Evolutionary conservation across 306 rosid species (phyloP).

Genomic region (Cicer chorassanicum): DNA sequence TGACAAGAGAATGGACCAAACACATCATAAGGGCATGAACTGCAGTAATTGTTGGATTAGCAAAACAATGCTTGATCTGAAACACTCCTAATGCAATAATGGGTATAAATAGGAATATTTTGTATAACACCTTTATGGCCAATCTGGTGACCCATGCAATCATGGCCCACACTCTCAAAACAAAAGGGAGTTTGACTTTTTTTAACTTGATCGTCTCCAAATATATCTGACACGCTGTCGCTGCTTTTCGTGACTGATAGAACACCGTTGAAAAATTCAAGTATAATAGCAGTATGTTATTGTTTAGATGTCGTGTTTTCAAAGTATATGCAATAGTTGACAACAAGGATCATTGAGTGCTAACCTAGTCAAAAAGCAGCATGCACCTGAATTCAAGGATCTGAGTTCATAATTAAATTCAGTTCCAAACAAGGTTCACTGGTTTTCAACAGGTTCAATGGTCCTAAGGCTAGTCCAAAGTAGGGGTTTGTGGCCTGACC

Average conservation of each 20-base stretch:
- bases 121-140: not conserved
- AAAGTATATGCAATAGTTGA: not conserved
- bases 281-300: no score
- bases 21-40: not conserved
- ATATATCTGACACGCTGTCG: not conserved
- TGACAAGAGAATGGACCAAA: not conserved
- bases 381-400: not conserved
- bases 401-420: conserved; percentile 5
- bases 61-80: not conserved
- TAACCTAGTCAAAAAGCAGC: not conserved
- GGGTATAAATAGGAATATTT: not conserved
- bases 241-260: not conserved
- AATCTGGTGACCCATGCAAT: not conserved
- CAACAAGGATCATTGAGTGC: not conserved
- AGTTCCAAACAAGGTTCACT: not conserved
- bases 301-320: no score
- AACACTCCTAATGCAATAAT: not conserved
- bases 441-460: conserved; percentile 2
- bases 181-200: not conserved
- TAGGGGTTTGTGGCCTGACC: conserved; percentile 1
- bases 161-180: not conserved
- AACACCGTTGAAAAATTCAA: no score
- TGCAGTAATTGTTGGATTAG: not conserved
- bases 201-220: not conserved
- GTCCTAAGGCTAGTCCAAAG: conserved; percentile 7